Base-by-base conservation (phyloP, 208 protist species). In the Crithidia thermophila region DNA sequence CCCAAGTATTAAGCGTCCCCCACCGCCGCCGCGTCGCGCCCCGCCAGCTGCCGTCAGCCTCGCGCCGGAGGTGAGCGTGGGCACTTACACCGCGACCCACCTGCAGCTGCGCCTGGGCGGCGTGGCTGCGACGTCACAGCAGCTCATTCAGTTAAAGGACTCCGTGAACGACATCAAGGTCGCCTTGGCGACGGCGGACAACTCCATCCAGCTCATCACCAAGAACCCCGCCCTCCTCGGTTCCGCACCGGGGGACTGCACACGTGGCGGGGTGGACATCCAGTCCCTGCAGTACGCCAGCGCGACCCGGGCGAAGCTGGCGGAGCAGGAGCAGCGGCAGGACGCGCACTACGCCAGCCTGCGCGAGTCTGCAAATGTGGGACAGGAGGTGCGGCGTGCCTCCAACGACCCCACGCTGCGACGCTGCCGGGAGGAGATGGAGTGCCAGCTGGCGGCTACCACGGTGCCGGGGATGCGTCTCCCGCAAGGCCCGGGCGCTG, bases 121-220 rank as follows among this genome's bases (percentile, higher is more conserved):
- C 13, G 66, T 37, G 20, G 64, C 72, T n/a, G n/a, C 36, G 10
- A 52, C 42, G 13, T 70, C 65, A 10, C 45, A 67, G 65, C 34
- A 47, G 57, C 59, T 78, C 13, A 39, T 63, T n/a, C 33, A 63
- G 23, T 2, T 53, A 20, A 66, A 67, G 13, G 72, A 72, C 43
- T 25, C 27, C 0, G 34, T 67, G 11, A 72, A 66, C 51, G 72
- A 78, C 33, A 51, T 67, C 28, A 67, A 65, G 25, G 23, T 78
- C 9, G 55, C 65, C 0, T 14, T 72, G 13, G 64, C 39, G n/a
- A 66, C 47, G 3, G 60, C 56, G 1, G 58, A 56, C 10, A 33
- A 55, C 33, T 49, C 63, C 1, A 27, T 72, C 18, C 39, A 66
- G 25, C 47, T 39, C 9, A 59, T 65, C 40, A 39, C 39, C 30